A percentile compares a stretch with the other conserved stretches of the same genome.
Evolutionary conservation across 768 basidiomycete genomes (phyloP).

Genomic region (Mycena haematopus): DNA sequence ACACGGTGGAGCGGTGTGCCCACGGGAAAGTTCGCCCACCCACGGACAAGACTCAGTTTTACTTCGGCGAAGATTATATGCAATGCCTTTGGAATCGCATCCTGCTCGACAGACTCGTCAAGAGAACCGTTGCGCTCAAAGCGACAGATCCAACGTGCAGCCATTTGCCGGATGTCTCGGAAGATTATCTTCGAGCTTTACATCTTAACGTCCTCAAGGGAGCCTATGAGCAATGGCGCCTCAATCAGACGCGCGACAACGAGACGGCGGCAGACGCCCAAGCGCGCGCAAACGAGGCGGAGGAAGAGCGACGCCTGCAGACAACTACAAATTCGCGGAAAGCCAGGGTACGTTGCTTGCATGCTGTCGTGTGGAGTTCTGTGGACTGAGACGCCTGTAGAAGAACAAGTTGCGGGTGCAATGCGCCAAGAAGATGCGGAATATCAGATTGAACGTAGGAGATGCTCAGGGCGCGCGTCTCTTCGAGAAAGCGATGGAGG

Average conservation of each 20-base stretch:
- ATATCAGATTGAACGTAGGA: too few species aligned
- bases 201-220: neutral
- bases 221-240: neutral
- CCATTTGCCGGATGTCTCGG: neutral
- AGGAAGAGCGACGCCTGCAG: neutral
- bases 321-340: neutral
- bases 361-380: neutral
- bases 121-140: neutral
- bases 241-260: neutral
- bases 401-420: neutral
- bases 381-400: neutral
- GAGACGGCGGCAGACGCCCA: neutral
- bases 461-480: too few species aligned
- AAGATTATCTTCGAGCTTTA: neutral
- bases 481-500: too few species aligned
- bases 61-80: neutral
- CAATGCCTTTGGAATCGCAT: neutral
- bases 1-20: neutral
- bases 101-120: neutral
- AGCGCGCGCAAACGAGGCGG: neutral
- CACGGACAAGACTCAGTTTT: neutral
- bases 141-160: neutral
- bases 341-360: neutral
- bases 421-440: neutral
- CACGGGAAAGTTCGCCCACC: neutral